These are phyloP conservation scores for Isoetes engelmannii DNA, from an alignment of 83 land plant genomes.

Conservation along the genomic window DNA sequence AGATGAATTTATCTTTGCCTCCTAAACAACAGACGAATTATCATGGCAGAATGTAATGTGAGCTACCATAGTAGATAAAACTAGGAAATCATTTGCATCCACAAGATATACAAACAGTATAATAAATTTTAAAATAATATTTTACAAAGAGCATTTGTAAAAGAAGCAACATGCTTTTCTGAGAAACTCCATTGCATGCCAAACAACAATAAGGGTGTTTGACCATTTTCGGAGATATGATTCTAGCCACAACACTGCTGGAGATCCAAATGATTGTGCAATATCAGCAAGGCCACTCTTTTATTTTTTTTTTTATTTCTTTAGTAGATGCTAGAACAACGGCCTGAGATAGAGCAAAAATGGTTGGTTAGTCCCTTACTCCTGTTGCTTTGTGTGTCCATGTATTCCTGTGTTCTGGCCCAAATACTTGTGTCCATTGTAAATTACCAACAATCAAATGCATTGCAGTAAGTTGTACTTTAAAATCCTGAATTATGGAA, in stretches of 20 bases:
- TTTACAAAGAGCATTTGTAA: too few species aligned
- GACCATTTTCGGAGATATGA: constrained; percentile 91
- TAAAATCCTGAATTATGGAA: constrained; percentile 61
- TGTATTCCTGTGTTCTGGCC: constrained; percentile 92
- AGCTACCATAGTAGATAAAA: too few species aligned
- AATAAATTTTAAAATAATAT: not conserved
- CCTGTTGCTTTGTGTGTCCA: constrained; percentile 99
- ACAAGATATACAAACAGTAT: too few species aligned
- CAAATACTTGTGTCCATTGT: constrained; percentile 88
- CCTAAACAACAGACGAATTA: too few species aligned
- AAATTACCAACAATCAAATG: constrained; percentile 92
- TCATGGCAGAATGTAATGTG: too few species aligned
- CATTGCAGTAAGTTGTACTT: constrained; percentile 90
- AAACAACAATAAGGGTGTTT: constrained; percentile 95
- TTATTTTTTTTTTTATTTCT: too few species aligned
- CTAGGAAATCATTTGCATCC: too few species aligned
- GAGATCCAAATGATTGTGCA: constrained; percentile 43
- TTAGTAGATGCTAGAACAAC: not conserved
- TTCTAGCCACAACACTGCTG: constrained; percentile 91
- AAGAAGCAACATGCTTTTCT: constrained; percentile 81
- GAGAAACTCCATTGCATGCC: constrained; percentile 81
- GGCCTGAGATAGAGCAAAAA: not conserved
- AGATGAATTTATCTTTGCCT: too few species aligned
- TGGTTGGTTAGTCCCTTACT: constrained; percentile 34
- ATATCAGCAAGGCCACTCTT: too few species aligned